Evolutionary conservation across 2,329 filamentous ascomycete species (phyloP).

Genomic region (Geosmithia putterillii): DNA sequence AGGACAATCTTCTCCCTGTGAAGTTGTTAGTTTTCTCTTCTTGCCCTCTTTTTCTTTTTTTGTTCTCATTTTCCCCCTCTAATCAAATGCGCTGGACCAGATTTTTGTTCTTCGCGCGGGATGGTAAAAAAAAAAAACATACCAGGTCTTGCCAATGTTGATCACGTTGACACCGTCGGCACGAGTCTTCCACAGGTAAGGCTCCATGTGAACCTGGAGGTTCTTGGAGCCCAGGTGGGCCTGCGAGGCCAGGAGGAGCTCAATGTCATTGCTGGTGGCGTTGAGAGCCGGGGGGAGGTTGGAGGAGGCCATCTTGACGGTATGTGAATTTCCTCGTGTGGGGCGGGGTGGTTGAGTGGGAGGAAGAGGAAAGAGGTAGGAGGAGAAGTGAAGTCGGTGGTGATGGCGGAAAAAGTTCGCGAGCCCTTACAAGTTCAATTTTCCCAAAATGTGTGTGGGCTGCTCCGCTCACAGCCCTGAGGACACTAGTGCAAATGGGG

Average conservation of each 20-base stretch:
- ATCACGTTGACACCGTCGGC: slow-evolving; percentile 96
- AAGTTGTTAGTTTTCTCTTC: background rate
- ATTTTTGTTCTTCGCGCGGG: too few species aligned
- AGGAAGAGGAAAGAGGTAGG: slow-evolving; percentile 10
- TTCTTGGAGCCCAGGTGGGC: slow-evolving; percentile 98
- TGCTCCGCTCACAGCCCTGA: slow-evolving; percentile 17
- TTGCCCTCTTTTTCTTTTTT: background rate
- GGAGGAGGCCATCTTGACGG: slow-evolving; percentile 80
- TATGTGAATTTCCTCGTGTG: slow-evolving; percentile 16
- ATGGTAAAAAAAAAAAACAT: slow-evolving; percentile 25
- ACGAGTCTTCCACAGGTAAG: slow-evolving; percentile 99
- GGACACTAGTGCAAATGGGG: slow-evolving; percentile 10
- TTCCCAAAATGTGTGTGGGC: slow-evolving; percentile 25
- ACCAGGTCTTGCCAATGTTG: slow-evolving; percentile 99
- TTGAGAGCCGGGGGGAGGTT: slow-evolving; percentile 95
- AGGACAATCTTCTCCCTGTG: slow-evolving; percentile 98
- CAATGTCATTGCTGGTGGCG: slow-evolving; percentile 95
- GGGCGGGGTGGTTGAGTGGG: slow-evolving; percentile 2
- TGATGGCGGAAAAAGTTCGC: slow-evolving; percentile 27
- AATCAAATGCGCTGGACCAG: too few species aligned
- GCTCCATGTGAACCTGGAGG: slow-evolving; percentile 98
- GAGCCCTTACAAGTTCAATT: slow-evolving; percentile 20
- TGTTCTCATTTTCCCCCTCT: background rate
- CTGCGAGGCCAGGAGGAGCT: slow-evolving; percentile 97
- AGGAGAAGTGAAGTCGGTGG: slow-evolving; percentile 11